Base-by-base conservation (phyloP, 257 asterid species). In the Lycium barbarum region DNA sequence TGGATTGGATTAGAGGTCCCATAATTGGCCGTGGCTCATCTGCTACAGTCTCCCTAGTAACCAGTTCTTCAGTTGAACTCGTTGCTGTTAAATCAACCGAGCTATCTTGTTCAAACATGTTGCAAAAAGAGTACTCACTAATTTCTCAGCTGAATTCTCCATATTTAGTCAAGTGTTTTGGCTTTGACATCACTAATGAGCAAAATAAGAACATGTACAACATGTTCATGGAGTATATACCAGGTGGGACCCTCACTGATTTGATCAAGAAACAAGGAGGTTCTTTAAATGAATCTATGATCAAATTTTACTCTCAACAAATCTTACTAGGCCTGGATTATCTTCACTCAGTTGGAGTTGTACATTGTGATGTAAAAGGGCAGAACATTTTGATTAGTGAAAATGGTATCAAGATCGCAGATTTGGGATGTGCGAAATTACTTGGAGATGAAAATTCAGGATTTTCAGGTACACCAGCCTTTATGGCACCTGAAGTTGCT, bases 401-500 rank as follows among this genome's bases (percentile, higher is more conserved):
- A 33, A 91, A 83, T 8, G 95, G 93, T 14, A 18, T 89, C n/a
- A 95, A 92, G 84, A 93, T 96, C 62, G 95, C 94, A 1, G 99
- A 96, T 83, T 91, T 96, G 49, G 99, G 98, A 4, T 95, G 99
- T 45, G 97, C 95, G 6, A 89, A 84, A 66, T 38, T 47, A 66
- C 82, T 79, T 2, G 88, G 15, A 33, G 83, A 82, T 80, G 85
- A 67, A 58, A 67, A 67, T 6, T 9, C 85, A 0, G 84, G n/a
- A 0, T 85, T 95, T 81, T 86, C 95, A 45, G 98, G 99, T 0
- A 96, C 98, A 63, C 99, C 98, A 83, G 90, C 93, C 66, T 95
- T 91, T 81, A 96, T 95, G 99, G 92, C 98, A 38, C 98, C 98
- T 47, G 99, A 96, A 89, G 97, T 91, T 18, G 95, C 97, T 0